phyloP scores from a whole-genome alignment of 805 yeast genomes.

The Starmerella bombicola region DNA sequence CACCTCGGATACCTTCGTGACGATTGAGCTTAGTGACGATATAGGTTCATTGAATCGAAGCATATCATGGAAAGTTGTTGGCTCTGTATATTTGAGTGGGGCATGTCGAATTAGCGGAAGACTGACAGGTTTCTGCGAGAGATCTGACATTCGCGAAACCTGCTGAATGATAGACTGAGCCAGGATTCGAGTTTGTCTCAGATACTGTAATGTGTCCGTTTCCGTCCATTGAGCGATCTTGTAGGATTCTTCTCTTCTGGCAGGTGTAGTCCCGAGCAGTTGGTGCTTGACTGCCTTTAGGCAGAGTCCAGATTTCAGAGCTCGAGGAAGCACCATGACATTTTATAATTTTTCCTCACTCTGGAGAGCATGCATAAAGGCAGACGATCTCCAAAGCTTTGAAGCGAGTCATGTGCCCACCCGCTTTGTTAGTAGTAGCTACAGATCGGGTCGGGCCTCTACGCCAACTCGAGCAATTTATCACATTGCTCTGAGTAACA shows the following conservation, averaged over 20 bases:
- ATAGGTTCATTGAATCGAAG: neutral
- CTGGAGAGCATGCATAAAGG: no score
- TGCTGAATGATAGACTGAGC: conserved; percentile 5
- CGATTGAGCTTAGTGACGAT: neutral
- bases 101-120: conserved; percentile 5
- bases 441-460: no score
- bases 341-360: neutral
- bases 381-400: no score
- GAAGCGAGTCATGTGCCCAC: no score
- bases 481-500: no score
- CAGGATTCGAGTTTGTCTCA: conserved; percentile 13
- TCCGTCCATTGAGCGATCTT: conserved; percentile 8
- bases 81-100: neutral
- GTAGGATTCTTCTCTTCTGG: neutral
- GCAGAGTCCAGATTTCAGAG: neutral
- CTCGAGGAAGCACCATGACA: neutral
- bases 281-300: conserved; percentile 6
- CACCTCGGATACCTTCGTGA: conserved; percentile 4
- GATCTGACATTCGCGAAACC: conserved; percentile 10
- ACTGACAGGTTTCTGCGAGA: neutral
- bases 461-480: no score
- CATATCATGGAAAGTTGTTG: neutral
- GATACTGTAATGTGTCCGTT: conserved; percentile 13
- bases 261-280: conserved; percentile 5
- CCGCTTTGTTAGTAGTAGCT: no score